Base-by-base conservation (phyloP, 176 grass and related monocot species). In the Oryza rufipogon region DNA sequence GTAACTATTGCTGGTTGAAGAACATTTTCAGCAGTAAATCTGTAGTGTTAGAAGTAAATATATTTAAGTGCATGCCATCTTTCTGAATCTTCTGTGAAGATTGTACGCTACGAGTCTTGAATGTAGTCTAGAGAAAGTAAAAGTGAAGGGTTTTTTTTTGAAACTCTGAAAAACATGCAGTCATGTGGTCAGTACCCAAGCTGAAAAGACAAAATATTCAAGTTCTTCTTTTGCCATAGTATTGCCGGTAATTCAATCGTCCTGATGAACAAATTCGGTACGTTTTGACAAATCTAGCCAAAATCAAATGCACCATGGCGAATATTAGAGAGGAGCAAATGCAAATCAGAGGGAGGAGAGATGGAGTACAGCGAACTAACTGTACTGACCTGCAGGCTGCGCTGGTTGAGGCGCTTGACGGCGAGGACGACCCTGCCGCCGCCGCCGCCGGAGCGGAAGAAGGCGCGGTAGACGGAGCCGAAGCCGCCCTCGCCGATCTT, bases 401-500 rank as follows among this genome's bases (percentile, higher is more conserved):
- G 91, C 83, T 87, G 89, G 64, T 93, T 97, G 86, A 97, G 95
- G 66, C 84, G 85, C 91, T 97, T 97, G 81, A 97, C 91, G 15
- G 95, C 95, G 78, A 97, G 90, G 7, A 86, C 70, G 64, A 86
- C 79, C 6, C 79, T 83, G 8, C 66, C 86, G 8, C 78, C 86
- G n/a, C 51, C 75, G 45, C 5, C 73, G 36, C 80, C 78, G 78
- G 88, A 80, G 45, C 73, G 80, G 81, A 97, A 86, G 87, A 91
- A 91, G 69, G 88, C 95, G 74, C 91, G 93, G 77, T 89, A 97
- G 74, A 97, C 95, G 83, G 70, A 88, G 47, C 95, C 95, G 71
- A 97, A 97, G 9, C 92, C 92, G 23, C 95, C 95, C 90, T 97
- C 85, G 58, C 95, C 95, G 81, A 95, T 64, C 87, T 97, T 97